A percentile compares a stretch with the other conserved stretches of the same genome.
Conservation (phyloP, 495 filamentous ascomycete genomes). For the Hypomontagnella monticulosa region DNA sequence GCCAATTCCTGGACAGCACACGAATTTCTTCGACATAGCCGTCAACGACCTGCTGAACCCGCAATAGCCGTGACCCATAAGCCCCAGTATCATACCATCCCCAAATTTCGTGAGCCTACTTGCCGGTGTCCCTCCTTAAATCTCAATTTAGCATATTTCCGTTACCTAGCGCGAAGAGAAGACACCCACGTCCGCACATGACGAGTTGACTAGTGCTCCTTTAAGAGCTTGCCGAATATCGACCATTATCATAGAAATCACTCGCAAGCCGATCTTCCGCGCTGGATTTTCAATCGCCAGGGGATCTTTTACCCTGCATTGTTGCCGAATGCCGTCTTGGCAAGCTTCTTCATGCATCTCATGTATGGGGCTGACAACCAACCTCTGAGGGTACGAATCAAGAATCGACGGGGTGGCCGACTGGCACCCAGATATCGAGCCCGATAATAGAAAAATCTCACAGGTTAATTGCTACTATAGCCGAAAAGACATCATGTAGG, state of each 20-base stretch:
- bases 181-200: too few species aligned
- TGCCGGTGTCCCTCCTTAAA: too few species aligned
- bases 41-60: conserved; percentile 22
- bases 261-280: conserved; percentile 31
- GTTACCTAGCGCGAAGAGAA: too few species aligned
- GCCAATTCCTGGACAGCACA: neutral
- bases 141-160: too few species aligned
- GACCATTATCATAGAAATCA: neutral
- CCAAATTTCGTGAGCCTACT: too few species aligned
- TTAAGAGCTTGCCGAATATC: conserved; percentile 2
- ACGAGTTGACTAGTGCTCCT: too few species aligned
- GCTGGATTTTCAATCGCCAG: conserved; percentile 2
- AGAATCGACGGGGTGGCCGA: too few species aligned
- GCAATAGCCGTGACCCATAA: conserved; percentile 2
- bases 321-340: conserved; percentile 40
- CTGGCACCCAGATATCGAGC: too few species aligned
- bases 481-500: neutral
- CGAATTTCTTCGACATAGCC: conserved; percentile 10
- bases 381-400: too few species aligned
- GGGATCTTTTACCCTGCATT: conserved; percentile 1
- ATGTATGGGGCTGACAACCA: conserved; percentile 6
- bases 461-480: neutral
- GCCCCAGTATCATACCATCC: neutral
- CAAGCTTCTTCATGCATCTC: conserved; percentile 17
- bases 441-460: neutral